These are phyloP conservation scores for Colletotrichum tanaceti DNA, from an alignment of 2,329 filamentous ascomycete species.

Conservation along the genomic window DNA sequence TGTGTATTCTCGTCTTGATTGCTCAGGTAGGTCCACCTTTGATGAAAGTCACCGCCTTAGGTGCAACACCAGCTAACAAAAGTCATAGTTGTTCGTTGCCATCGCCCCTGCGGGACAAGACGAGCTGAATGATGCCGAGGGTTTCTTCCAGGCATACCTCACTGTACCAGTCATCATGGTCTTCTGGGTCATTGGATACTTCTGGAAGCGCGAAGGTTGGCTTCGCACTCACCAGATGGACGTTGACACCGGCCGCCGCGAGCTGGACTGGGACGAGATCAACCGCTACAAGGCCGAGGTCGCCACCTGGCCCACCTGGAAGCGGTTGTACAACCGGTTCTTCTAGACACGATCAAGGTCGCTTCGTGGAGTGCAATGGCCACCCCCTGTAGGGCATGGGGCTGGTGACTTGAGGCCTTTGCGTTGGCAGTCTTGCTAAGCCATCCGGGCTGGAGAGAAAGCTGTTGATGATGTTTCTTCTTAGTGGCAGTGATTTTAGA, in stretches of 20 bases:
- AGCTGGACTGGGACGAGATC: slow-evolving; percentile 42
- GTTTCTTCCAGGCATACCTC: slow-evolving; percentile 40
- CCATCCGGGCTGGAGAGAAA: neutral
- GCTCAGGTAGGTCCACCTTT: slow-evolving; percentile 58
- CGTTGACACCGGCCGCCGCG: slow-evolving; percentile 41
- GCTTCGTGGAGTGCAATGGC: neutral
- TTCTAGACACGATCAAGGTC: slow-evolving; percentile 7
- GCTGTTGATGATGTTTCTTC: neutral
- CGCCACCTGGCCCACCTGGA: slow-evolving; percentile 37
- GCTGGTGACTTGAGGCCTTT: neutral
- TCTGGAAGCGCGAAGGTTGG: slow-evolving; percentile 41
- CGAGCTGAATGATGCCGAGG: slow-evolving; percentile 29
- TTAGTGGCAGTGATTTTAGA: slow-evolving; percentile 4
- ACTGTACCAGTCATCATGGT: slow-evolving; percentile 37
- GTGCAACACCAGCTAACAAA: too few relatives aligned
- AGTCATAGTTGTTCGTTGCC: slow-evolving; percentile 56
- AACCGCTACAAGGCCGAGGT: slow-evolving; percentile 34
- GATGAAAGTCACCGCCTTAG: neutral
- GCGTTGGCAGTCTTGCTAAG: neutral
- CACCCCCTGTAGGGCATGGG: neutral
- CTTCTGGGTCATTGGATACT: slow-evolving; percentile 39
- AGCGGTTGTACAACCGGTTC: slow-evolving; percentile 31
- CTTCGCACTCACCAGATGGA: slow-evolving; percentile 41
- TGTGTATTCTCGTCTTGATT: slow-evolving; percentile 67
- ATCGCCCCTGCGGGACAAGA: slow-evolving; percentile 48